These are phyloP conservation scores for Pochonia chlamydosporia DNA, from an alignment of 2,329 filamentous ascomycete species.

Conservation along the genomic window DNA sequence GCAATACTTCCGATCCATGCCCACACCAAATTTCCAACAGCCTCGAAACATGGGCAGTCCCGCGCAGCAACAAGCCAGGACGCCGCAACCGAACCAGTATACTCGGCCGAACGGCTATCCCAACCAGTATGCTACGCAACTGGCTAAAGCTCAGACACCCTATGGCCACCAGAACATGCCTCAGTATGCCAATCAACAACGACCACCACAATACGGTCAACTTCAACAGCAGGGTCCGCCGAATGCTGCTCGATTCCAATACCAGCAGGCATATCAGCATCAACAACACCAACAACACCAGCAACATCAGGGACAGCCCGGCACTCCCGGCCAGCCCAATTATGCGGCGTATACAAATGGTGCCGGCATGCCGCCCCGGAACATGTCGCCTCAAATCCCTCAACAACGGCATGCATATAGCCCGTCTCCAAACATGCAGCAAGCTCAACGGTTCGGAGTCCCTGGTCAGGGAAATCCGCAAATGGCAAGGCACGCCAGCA, in stretches of 20 bases:
- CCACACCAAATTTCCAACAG: constrained; percentile 37
- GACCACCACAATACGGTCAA: constrained; percentile 34
- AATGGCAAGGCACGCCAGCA: constrained; percentile 29
- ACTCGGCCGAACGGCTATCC: constrained; percentile 43
- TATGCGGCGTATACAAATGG: constrained; percentile 39
- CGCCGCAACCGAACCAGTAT: constrained; percentile 42
- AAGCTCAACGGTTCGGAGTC: constrained; percentile 24
- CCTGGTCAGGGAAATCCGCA: constrained; percentile 24
- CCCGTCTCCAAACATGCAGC: constrained; percentile 31
- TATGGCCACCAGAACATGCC: constrained; percentile 47
- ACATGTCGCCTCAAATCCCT: constrained; percentile 39
- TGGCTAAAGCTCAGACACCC: constrained; percentile 45
- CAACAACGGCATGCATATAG: constrained; percentile 31
- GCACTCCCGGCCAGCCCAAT: constrained; percentile 29
- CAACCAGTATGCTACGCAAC: constrained; percentile 41
- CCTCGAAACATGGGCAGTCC: constrained; percentile 27
- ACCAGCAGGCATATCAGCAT: constrained; percentile 31
- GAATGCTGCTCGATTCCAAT: constrained; percentile 34
- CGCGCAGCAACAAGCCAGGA: constrained; percentile 24
- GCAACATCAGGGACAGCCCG: constrained; percentile 10
- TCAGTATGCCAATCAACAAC: constrained; percentile 41
- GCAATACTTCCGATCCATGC: constrained; percentile 37
- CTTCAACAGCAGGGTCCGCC: constrained; percentile 37
- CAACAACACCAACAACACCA: constrained; percentile 13
- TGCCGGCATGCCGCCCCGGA: constrained; percentile 31